A percentile compares a stretch with the other conserved stretches of the same genome.
Evolutionary conservation across 495 filamentous ascomycete species (phyloP).

Genomic region (Penicillium steckii): DNA sequence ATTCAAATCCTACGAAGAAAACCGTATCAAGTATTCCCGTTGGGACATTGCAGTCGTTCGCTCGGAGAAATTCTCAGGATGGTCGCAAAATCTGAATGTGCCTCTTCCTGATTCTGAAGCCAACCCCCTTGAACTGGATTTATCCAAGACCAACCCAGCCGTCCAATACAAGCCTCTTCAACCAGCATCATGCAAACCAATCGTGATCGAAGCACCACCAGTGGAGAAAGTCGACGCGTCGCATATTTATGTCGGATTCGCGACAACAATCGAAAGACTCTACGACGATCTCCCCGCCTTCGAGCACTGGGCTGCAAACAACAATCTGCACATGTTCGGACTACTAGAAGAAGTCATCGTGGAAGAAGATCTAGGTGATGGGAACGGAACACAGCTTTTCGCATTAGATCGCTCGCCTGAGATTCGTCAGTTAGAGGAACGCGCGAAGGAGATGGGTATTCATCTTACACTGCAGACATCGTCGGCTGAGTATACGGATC

Average conservation of each 20-base stretch:
- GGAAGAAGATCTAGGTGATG: constrained; percentile 6
- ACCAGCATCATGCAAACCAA: constrained; percentile 30
- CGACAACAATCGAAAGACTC: not conserved
- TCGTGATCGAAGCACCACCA: constrained; percentile 28
- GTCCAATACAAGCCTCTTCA: not conserved
- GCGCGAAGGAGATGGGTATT: constrained; percentile 28
- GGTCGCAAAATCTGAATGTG: not conserved
- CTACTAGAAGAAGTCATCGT: not conserved
- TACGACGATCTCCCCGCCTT: not conserved
- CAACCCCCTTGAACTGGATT: not conserved
- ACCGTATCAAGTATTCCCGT: constrained; percentile 2
- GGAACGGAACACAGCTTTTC: constrained; percentile 40
- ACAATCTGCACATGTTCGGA: not conserved
- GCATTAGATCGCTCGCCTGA: constrained; percentile 28
- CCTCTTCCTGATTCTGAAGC: not conserved
- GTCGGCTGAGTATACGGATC: constrained; percentile 30
- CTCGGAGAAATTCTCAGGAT: constrained; percentile 1
- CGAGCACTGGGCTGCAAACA: not conserved
- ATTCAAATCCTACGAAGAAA: not conserved
- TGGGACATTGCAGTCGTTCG: constrained; percentile 8
- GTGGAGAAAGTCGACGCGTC: not conserved
- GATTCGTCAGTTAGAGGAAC: not conserved
- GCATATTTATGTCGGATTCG: not conserved
- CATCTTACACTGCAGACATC: constrained; percentile 41
- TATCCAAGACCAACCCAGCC: not conserved